Conservation (phyloP, 2,329 filamentous ascomycete species). For the Colletotrichum lupini region DNA sequence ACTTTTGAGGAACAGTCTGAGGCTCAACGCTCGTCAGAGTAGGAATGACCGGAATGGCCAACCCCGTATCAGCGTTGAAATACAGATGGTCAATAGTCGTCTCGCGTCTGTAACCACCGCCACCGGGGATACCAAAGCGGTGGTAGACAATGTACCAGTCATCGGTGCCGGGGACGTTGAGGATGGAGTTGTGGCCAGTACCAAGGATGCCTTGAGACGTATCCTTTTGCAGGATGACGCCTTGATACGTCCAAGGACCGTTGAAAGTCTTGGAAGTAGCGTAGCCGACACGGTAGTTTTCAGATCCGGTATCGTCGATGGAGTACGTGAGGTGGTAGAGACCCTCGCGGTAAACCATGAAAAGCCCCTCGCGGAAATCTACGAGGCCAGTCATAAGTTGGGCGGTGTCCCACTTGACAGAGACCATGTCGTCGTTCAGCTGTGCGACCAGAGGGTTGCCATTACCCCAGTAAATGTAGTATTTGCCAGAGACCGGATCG, state of each 20-base stretch:
- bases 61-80: constrained; percentile 49
- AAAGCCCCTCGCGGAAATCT: constrained; percentile 55
- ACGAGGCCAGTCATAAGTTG: constrained; percentile 48
- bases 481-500: constrained; percentile 66
- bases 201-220: constrained; percentile 53
- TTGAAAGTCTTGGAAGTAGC: constrained; percentile 50
- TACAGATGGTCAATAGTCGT: constrained; percentile 53
- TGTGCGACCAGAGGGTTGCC: constrained; percentile 52
- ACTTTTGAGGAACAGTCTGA: constrained; percentile 26
- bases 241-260: constrained; percentile 58
- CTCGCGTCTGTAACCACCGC: constrained; percentile 56
- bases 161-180: constrained; percentile 58
- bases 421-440: constrained; percentile 57
- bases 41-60: constrained; percentile 51
- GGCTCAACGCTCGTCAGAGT: constrained; percentile 47
- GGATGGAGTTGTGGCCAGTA: constrained; percentile 57
- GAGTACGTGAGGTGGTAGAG: constrained; percentile 61
- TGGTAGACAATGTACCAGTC: constrained; percentile 63
- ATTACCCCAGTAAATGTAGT: constrained; percentile 73
- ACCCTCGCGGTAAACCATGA: constrained; percentile 56
- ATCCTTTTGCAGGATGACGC: constrained; percentile 56
- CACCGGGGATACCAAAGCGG: constrained; percentile 56
- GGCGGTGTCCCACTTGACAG: constrained; percentile 51
- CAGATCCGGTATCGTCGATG: constrained; percentile 57
- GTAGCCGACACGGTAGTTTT: constrained; percentile 59